Percentiles rank a stretch among this genome's conserved stretches.
phyloP scores from a whole-genome alignment of 1,284 basidiomycete genomes.

The Vanrija sp. region DNA sequence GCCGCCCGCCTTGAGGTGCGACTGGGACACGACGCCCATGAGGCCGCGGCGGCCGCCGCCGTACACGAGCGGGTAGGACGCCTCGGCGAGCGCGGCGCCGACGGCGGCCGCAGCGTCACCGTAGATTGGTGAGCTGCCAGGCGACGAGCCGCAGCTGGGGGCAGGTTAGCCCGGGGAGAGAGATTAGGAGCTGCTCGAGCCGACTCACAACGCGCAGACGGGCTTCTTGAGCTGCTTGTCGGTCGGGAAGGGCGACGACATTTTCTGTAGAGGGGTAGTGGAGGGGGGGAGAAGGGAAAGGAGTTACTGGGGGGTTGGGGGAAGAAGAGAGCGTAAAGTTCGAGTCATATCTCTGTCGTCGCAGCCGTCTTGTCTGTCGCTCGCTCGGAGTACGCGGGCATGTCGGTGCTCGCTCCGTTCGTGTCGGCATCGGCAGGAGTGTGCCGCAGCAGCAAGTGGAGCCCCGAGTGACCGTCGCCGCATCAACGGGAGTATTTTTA shows the following conservation, averaged over 20 bases:
- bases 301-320: no score
- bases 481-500: no score
- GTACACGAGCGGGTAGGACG: constrained; percentile 70
- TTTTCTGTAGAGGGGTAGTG: not conserved
- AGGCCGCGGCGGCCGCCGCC: constrained; percentile 79
- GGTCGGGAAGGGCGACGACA: constrained; percentile 23
- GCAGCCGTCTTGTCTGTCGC: not conserved
- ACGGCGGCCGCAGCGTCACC: constrained; percentile 68
- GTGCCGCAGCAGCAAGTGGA: no score
- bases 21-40: constrained; percentile 78
- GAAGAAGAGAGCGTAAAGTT: no score
- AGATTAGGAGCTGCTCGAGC: not conserved
- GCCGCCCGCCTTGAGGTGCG: constrained; percentile 65
- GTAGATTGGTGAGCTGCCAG: constrained; percentile 62
- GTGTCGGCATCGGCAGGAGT: no score
- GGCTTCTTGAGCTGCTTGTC: constrained; percentile 26
- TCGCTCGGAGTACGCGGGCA: not conserved
- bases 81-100: constrained; percentile 65
- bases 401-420: no score
- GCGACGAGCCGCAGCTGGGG: constrained; percentile 63
- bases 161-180: constrained; percentile 3
- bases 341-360: no score
- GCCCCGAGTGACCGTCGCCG: no score
- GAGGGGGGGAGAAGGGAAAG: not conserved
- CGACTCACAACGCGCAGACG: constrained; percentile 47